phyloP scores from a whole-genome alignment of 768 basidiomycete genomes.

The Baorangia bicolor region DNA sequence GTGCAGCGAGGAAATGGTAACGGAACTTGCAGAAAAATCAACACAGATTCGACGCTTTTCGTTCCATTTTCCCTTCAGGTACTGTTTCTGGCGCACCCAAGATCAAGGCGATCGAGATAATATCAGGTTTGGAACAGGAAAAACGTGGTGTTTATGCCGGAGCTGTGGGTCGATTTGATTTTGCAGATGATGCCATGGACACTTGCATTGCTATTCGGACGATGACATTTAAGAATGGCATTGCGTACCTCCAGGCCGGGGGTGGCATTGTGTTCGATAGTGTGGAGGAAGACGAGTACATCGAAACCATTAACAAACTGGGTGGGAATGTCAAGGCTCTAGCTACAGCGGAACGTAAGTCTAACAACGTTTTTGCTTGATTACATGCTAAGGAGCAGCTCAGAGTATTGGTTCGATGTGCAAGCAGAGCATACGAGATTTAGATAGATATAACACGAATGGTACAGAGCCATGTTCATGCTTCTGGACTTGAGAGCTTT shows the following conservation, averaged over 20 bases:
- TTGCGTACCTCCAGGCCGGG: constrained; percentile 91
- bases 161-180: constrained; percentile 97
- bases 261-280: constrained; percentile 98
- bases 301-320: constrained; percentile 95
- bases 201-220: constrained; percentile 99
- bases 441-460: constrained; percentile 20
- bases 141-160: constrained; percentile 94
- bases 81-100: constrained; percentile 99
- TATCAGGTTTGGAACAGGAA: constrained; percentile 84
- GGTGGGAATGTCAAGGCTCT: constrained; percentile 83
- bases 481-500: constrained; percentile 18
- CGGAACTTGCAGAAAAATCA: constrained; percentile 2
- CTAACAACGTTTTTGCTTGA: neutral
- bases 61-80: constrained; percentile 98
- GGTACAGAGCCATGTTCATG: constrained; percentile 14
- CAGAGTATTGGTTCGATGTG: constrained; percentile 71
- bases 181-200: constrained; percentile 93
- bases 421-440: constrained; percentile 45
- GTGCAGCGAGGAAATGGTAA: neutral
- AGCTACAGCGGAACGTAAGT: constrained; percentile 84
- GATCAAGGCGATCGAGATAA: constrained; percentile 95
- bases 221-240: constrained; percentile 93
- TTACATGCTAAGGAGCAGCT: constrained; percentile 19
- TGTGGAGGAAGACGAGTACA: constrained; percentile 95
- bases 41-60: constrained; percentile 92